A percentile compares a stretch with the other conserved stretches of the same genome.
phyloP scores from a whole-genome alignment of 2,329 filamentous ascomycete species.

The Neonectria sp. region DNA sequence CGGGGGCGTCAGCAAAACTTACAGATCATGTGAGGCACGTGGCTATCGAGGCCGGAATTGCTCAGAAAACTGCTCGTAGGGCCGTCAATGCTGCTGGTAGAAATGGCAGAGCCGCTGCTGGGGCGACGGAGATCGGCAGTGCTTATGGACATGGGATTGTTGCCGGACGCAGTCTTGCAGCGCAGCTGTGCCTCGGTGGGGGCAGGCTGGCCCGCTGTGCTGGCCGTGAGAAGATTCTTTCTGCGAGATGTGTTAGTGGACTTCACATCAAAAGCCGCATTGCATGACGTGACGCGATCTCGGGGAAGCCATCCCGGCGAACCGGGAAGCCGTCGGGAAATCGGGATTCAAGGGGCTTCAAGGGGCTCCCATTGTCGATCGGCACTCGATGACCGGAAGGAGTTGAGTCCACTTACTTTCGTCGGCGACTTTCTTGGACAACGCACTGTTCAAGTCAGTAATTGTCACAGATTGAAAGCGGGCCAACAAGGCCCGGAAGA shows the following conservation, averaged over 20 bases:
- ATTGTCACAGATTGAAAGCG: constrained; percentile 29
- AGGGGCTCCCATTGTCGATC: constrained; percentile 19
- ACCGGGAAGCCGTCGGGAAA: constrained; percentile 18
- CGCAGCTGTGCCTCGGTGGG: constrained; percentile 63
- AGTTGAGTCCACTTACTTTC: constrained; percentile 76
- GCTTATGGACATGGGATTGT: constrained; percentile 45
- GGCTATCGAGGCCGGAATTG: constrained; percentile 56
- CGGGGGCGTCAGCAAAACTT: constrained; percentile 51
- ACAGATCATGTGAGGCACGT: constrained; percentile 65
- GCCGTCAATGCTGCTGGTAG: constrained; percentile 51
- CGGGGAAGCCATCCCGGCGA: constrained; percentile 28
- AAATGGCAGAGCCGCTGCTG: constrained; percentile 54
- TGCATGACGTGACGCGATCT: constrained; percentile 37
- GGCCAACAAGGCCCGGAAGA: constrained; percentile 27
- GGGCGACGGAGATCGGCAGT: constrained; percentile 57
- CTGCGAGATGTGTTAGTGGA: constrained; percentile 52
- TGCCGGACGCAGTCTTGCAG: constrained; percentile 56
- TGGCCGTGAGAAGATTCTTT: constrained; percentile 61
- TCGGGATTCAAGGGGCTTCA: constrained; percentile 10
- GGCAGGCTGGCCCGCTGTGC: constrained; percentile 52
- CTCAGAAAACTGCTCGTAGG: constrained; percentile 43
- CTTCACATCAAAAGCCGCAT: constrained; percentile 21
- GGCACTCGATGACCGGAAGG: constrained; percentile 26
- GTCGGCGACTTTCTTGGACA: constrained; percentile 85
- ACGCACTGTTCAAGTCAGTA: constrained; percentile 65